Percentiles rank a stretch among this genome's conserved stretches.
Conservation (phyloP, 345 rosid species). For the Acer saccharum region DNA sequence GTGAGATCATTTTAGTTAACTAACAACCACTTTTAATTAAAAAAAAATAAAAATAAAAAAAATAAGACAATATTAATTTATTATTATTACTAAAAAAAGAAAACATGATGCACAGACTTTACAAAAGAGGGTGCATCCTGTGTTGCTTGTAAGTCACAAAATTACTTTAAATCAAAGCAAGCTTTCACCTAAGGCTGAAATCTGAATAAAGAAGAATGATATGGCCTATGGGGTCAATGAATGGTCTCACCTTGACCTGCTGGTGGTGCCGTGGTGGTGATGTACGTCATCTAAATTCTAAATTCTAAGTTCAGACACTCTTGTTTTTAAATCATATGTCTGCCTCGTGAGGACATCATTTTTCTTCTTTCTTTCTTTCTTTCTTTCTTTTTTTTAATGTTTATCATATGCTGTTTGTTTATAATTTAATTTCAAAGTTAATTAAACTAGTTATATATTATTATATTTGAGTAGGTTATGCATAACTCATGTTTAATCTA, state of each 20-base stretch:
- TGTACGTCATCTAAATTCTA: too few species aligned
- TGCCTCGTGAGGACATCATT: not conserved
- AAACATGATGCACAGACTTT: not conserved
- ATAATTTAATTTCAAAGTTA: too few species aligned
- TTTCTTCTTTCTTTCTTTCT: too few species aligned
- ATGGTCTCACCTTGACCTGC: not conserved
- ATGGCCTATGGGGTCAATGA: not conserved
- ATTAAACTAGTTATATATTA: too few species aligned
- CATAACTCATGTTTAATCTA: not conserved
- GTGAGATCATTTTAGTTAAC: not conserved
- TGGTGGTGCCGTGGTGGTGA: too few species aligned
- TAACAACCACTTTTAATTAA: not conserved
- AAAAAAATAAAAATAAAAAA: too few species aligned
- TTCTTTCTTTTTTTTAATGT: too few species aligned
- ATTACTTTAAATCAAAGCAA: not conserved
- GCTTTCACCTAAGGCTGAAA: not conserved
- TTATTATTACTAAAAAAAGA: too few species aligned
- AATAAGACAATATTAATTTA: too few species aligned
- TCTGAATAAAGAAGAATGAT: not conserved
- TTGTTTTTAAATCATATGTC: not conserved
- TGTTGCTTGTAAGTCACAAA: conserved; percentile 2
- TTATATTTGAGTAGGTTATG: too few species aligned
- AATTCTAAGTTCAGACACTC: too few species aligned
- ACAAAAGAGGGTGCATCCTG: not conserved
- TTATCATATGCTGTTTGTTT: too few species aligned